Conservation (phyloP, 208 protist genomes). For the Vickermania ingenoplastis region DNA sequence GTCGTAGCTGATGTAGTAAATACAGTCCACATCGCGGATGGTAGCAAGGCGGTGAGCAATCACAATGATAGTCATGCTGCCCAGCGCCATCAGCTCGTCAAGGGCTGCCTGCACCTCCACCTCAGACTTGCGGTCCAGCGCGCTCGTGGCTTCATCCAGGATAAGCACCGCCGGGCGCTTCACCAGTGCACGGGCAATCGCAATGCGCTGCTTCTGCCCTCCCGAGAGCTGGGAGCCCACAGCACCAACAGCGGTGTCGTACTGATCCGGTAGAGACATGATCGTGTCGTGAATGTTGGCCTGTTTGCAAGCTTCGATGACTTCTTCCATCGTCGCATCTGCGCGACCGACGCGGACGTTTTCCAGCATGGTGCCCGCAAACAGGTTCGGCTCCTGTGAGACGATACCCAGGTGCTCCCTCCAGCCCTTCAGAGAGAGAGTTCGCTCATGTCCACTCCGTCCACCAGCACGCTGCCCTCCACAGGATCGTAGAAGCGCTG, state of each 20-base stretch:
- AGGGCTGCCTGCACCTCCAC: constrained; percentile 83
- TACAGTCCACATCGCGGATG: constrained; percentile 79
- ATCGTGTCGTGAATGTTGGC: constrained; percentile 85
- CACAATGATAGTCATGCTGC: constrained; percentile 66
- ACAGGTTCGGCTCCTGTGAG: constrained; percentile 77
- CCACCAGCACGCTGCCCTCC: constrained; percentile 35
- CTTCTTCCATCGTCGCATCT: constrained; percentile 57
- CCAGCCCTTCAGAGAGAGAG: constrained; percentile 42
- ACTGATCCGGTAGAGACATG: constrained; percentile 59
- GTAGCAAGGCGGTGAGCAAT: constrained; percentile 88
- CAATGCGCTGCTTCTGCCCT: constrained; percentile 94
- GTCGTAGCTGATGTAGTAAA: constrained; percentile 68
- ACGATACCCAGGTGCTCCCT: constrained; percentile 68
- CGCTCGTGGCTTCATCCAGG: constrained; percentile 91
- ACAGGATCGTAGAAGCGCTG: constrained; percentile 81
- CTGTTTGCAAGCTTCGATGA: constrained; percentile 52
- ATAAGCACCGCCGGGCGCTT: constrained; percentile 82
- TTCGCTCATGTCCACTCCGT: constrained; percentile 50
- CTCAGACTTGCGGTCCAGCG: constrained; percentile 88
- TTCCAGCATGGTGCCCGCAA: constrained; percentile 51
- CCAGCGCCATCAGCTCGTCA: constrained; percentile 51
- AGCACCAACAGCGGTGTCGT: constrained; percentile 74
- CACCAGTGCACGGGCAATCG: constrained; percentile 87
- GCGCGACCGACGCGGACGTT: constrained; percentile 55
- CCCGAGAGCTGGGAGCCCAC: constrained; percentile 82